phyloP scores from a whole-genome alignment of 176 grass and related monocot genomes.

The sorghum (Sorghum bicolor) region DNA sequence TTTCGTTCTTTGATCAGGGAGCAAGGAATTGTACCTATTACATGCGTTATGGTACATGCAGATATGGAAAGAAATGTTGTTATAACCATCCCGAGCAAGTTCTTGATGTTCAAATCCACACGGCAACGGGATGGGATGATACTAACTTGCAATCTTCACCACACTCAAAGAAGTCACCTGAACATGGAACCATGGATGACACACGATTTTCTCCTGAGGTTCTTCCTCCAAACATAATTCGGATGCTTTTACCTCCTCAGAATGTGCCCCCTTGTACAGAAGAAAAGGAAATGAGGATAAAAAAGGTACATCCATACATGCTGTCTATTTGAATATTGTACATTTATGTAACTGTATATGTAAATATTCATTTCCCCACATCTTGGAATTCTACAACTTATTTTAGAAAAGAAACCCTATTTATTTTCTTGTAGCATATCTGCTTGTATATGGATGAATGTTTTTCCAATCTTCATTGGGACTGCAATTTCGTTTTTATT shows the following conservation, averaged over 20 bases:
- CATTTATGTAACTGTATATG: neutral
- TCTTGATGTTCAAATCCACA: constrained; percentile 33
- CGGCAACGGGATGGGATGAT: constrained; percentile 39
- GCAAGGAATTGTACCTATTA: constrained; percentile 51
- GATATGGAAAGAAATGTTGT: constrained; percentile 54
- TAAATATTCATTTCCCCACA: neutral
- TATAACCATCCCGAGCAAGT: constrained; percentile 59
- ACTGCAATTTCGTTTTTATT: neutral
- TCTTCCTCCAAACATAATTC: constrained; percentile 43
- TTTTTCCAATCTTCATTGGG: neutral
- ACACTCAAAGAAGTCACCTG: constrained; percentile 8
- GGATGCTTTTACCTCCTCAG: constrained; percentile 60
- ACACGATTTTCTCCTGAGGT: no score
- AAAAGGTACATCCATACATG: constrained; percentile 30
- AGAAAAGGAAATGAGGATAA: constrained; percentile 26
- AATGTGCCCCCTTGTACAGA: constrained; percentile 24
- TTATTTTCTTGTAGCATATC: neutral
- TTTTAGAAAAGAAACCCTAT: neutral
- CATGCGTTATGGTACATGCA: constrained; percentile 50
- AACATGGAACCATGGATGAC: constrained; percentile 18
- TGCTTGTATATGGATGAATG: neutral
- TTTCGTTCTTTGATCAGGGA: constrained; percentile 35
- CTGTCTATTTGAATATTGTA: neutral
- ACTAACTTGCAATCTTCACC: constrained; percentile 38
- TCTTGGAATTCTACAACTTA: neutral